Percentiles rank a stretch among this genome's conserved stretches.
phyloP scores from a whole-genome alignment of 176 grass and related monocot species.

The Saccharum officinarum region DNA sequence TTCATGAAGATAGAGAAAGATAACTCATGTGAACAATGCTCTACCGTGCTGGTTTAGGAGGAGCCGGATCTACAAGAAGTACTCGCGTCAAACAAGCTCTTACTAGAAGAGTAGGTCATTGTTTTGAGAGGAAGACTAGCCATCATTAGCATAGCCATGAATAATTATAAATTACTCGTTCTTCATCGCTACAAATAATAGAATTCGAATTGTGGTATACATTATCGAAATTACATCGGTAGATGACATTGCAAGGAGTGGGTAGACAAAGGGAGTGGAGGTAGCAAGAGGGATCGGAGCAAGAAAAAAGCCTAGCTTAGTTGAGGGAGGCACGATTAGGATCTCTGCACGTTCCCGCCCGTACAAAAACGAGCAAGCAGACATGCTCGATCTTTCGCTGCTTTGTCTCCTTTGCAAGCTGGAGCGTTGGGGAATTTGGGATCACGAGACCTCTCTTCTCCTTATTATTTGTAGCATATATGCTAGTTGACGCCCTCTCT shows the following conservation, averaged over 20 bases:
- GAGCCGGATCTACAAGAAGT: too few relatives aligned
- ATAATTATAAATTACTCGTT: not conserved
- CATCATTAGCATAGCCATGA: not conserved
- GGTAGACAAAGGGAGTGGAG: not conserved
- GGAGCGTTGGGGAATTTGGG: not conserved
- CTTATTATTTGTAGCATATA: too few relatives aligned
- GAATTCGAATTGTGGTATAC: not conserved
- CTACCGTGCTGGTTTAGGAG: too few relatives aligned
- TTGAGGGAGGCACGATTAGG: constrained; percentile 41
- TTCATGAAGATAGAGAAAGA: too few relatives aligned
- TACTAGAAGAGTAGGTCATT: too few relatives aligned
- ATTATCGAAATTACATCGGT: not conserved
- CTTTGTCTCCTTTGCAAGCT: not conserved
- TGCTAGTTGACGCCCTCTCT: too few relatives aligned
- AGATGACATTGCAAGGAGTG: not conserved
- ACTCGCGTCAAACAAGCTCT: too few relatives aligned
- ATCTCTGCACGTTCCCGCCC: constrained; percentile 25
- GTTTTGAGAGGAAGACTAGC: not conserved
- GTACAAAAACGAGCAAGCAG: constrained; percentile 2
- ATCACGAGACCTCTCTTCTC: not conserved
- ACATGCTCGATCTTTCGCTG: not conserved
- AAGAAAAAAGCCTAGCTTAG: not conserved
- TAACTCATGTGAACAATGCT: too few relatives aligned
- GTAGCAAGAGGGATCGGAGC: not conserved
- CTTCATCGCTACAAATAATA: not conserved